Evolutionary conservation across 805 yeast species (phyloP).

Genomic region (Metschnikowia anglica): DNA sequence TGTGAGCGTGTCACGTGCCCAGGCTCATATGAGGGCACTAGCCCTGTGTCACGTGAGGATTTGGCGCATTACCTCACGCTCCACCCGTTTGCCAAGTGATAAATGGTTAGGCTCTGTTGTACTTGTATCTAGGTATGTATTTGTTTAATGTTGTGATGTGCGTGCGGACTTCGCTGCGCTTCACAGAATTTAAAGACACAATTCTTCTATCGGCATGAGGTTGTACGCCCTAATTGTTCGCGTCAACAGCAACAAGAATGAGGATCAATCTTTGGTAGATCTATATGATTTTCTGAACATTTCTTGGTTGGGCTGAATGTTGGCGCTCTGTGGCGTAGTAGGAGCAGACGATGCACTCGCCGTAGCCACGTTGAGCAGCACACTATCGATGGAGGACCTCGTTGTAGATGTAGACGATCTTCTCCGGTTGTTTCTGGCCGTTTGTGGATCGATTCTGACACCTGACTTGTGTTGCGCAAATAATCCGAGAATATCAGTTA

Average conservation of each 20-base stretch:
- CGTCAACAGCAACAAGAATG: too few species aligned
- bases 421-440: slow-evolving; percentile 87
- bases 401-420: slow-evolving; percentile 47
- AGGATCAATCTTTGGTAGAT: slow-evolving; percentile 1
- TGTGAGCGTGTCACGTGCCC: too few species aligned
- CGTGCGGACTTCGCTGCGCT: too few species aligned
- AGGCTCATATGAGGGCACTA: too few species aligned
- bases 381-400: slow-evolving; percentile 19
- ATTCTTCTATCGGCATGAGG: too few species aligned
- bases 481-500: slow-evolving; percentile 84
- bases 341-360: slow-evolving; percentile 10
- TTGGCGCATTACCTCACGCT: too few species aligned
- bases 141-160: not conserved
- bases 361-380: slow-evolving; percentile 6
- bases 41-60: too few species aligned
- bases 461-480: slow-evolving; percentile 73
- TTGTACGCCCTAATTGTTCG: too few species aligned
- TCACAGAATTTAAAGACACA: too few species aligned
- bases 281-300: slow-evolving; percentile 21
- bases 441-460: slow-evolving; percentile 73
- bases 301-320: slow-evolving; percentile 19
- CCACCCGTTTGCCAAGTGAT: too few species aligned
- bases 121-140: not conserved
- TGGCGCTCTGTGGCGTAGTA: slow-evolving; percentile 13
- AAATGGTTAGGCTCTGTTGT: too few species aligned